Evolutionary conservation across 192 early-diverging fungal genomes (phyloP).

Genomic region (Rhizophlyctis rosea): DNA sequence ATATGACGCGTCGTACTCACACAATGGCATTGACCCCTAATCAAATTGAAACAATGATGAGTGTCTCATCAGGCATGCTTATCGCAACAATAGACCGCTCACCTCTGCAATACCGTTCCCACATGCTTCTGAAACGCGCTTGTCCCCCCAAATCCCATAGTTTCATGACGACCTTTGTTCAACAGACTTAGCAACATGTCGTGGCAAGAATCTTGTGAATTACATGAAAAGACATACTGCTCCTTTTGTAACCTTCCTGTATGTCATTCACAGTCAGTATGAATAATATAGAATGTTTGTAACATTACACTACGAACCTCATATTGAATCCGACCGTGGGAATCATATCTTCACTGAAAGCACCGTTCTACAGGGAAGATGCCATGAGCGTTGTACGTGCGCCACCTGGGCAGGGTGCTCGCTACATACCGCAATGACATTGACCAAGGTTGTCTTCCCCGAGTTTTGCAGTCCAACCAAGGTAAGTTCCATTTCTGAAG

Average conservation of each 20-base stretch:
- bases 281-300: no score
- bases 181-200: no score
- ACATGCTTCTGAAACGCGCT: constrained; percentile 96
- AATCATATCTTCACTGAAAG: constrained; percentile 72
- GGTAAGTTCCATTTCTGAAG: constrained; percentile 58
- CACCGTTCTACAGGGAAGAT: constrained; percentile 31
- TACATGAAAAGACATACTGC: no score
- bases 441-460: constrained; percentile 59
- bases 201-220: no score
- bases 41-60: neutral
- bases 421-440: constrained; percentile 50
- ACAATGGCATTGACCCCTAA: constrained; percentile 97
- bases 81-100: neutral
- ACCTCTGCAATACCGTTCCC: constrained; percentile 69
- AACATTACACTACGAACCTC: constrained; percentile 89
- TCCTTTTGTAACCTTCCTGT: constrained; percentile 56
- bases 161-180: constrained; percentile 99
- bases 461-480: constrained; percentile 60
- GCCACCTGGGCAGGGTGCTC: neutral
- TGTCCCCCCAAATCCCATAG: constrained; percentile 99
- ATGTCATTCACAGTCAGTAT: neutral
- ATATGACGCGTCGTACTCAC: constrained; percentile 55
- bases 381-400: neutral
- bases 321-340: constrained; percentile 99
- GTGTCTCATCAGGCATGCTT: neutral